phyloP scores from a whole-genome alignment of 441 rosid species.

The Brassica hybrid region DNA sequence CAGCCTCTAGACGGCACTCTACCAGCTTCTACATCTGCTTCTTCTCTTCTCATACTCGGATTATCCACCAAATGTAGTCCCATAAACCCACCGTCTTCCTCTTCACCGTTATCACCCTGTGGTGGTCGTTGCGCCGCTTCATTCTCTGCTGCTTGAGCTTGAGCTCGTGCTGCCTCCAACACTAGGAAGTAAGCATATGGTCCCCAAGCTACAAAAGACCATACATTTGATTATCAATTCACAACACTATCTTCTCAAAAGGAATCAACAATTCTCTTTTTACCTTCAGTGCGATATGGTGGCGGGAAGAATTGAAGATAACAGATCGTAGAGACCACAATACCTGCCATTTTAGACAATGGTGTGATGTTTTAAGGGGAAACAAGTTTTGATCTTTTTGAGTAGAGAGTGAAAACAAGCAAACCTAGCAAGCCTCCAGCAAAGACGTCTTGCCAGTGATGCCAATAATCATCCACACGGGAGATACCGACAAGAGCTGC shows the following conservation, averaged over 20 bases:
- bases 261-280: background rate
- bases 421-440: constrained; percentile 85
- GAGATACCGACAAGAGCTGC: constrained; percentile 86
- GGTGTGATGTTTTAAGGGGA: background rate
- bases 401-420: background rate
- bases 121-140: constrained; percentile 24
- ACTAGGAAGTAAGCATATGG: constrained; percentile 78
- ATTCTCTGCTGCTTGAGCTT: constrained; percentile 37
- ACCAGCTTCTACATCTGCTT: no score
- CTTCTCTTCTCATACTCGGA: no score
- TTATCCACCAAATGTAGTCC: no score
- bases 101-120: constrained; percentile 31
- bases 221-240: background rate
- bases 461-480: constrained; percentile 97
- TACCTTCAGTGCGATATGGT: background rate
- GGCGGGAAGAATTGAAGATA: background rate
- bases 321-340: constrained; percentile 1
- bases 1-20: no score
- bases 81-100: constrained; percentile 23
- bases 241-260: background rate
- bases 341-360: background rate
- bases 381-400: constrained; percentile 3
- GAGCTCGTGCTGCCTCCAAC: constrained; percentile 50
- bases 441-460: constrained; percentile 97
- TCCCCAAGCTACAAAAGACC: constrained; percentile 54